A percentile compares a stretch with the other conserved stretches of the same genome.
These are phyloP conservation scores for Zea mays DNA, from an alignment of 176 grass and related monocot species.

Conservation along the genomic window DNA sequence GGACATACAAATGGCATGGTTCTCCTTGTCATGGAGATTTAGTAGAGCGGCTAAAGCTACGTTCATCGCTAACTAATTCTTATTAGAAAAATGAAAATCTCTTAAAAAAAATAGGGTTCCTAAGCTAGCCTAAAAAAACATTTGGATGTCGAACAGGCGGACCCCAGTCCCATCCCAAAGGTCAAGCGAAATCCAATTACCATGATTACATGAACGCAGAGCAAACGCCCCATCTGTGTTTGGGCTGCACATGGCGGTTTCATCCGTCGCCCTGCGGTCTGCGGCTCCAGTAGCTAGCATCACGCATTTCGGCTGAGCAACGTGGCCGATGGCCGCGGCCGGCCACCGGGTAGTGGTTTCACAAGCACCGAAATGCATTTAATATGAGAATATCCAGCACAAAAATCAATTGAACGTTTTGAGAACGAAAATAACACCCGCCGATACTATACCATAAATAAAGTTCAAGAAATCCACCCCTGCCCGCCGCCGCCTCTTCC, in stretches of 20 bases:
- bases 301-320: not conserved
- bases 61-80: too few species aligned
- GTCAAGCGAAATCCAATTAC: not conserved
- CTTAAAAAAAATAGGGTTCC: too few species aligned
- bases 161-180: too few species aligned
- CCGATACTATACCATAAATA: slow-evolving; percentile 30
- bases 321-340: not conserved
- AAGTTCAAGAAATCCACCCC: slow-evolving; percentile 14
- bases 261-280: not conserved
- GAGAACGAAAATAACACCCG: not conserved
- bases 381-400: not conserved
- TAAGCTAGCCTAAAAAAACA: too few species aligned
- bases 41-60: too few species aligned
- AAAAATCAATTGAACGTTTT: not conserved
- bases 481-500: not conserved
- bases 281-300: not conserved
- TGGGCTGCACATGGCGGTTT: not conserved
- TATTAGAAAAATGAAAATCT: too few species aligned
- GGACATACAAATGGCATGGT: too few species aligned
- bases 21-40: too few species aligned
- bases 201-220: not conserved
- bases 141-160: too few species aligned
- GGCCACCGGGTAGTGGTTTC: slow-evolving; percentile 4
- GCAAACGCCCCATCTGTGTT: not conserved
- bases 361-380: not conserved